A percentile compares a stretch with the other conserved stretches of the same genome.
phyloP scores from a whole-genome alignment of 805 yeast species.

The Wickerhamiella nectarea region DNA sequence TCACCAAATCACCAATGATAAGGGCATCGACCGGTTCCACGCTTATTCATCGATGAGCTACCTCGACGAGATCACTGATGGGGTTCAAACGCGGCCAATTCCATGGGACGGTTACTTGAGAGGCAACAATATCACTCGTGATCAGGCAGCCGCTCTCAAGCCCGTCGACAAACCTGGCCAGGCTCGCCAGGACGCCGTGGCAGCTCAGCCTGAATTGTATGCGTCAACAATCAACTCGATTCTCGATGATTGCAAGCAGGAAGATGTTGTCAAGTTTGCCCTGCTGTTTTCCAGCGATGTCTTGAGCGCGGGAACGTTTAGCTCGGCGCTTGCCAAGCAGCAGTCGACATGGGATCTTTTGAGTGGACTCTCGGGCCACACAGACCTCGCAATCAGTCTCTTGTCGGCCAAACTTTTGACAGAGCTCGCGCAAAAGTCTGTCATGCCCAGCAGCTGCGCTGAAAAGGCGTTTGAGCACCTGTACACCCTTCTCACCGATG shows the following conservation, averaged over 20 bases:
- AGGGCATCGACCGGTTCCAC: background rate
- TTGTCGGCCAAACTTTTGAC: constrained; percentile 43
- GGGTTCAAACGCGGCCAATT: constrained; percentile 63
- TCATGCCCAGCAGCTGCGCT: constrained; percentile 29
- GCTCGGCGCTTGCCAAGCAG: constrained; percentile 30
- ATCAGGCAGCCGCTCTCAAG: constrained; percentile 52
- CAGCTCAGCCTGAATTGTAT: constrained; percentile 35
- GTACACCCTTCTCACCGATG: constrained; percentile 24
- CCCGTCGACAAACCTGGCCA: constrained; percentile 35
- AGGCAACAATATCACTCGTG: constrained; percentile 48
- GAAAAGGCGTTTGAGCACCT: constrained; percentile 24
- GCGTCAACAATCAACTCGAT: constrained; percentile 42
- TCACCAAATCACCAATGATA: constrained; percentile 8
- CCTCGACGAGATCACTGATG: constrained; percentile 31
- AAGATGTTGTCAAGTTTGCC: constrained; percentile 52
- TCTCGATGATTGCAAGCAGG: constrained; percentile 40
- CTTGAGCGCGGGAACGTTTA: constrained; percentile 20
- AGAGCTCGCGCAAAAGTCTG: constrained; percentile 29
- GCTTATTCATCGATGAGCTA: constrained; percentile 12
- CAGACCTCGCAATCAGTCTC: constrained; percentile 43
- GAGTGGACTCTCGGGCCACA: constrained; percentile 32
- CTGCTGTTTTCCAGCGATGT: constrained; percentile 46
- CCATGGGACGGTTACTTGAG: constrained; percentile 89
- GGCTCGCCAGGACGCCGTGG: constrained; percentile 23
- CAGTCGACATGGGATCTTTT: constrained; percentile 33